Percentiles rank a stretch among this genome's conserved stretches.
Evolutionary conservation across 257 asterid genomes (phyloP).

Genomic region (Penstemon newberryi): DNA sequence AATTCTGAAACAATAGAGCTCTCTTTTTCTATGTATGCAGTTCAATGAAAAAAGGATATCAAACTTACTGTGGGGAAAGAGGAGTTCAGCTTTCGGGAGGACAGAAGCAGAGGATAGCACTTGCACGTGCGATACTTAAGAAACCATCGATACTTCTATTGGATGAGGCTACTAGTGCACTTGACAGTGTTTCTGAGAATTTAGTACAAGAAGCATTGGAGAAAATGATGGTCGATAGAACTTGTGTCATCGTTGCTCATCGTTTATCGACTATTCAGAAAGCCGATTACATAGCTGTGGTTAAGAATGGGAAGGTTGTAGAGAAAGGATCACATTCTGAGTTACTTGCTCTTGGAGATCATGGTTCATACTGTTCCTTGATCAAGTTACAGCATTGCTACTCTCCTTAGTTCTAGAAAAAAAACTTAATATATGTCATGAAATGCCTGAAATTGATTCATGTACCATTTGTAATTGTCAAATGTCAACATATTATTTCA

Average conservation of each 20-base stretch:
- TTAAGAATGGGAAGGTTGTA: constrained; percentile 45
- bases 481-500: too few relatives aligned
- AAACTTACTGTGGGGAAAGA: constrained; percentile 52
- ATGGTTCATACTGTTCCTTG: constrained; percentile 42
- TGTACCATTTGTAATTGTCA: too few relatives aligned
- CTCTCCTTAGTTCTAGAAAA: constrained; percentile 9
- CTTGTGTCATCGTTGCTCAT: constrained; percentile 53
- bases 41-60: constrained; percentile 54
- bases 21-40: constrained; percentile 9
- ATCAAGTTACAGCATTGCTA: constrained; percentile 41
- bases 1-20: not conserved
- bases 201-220: constrained; percentile 58
- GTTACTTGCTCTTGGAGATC: constrained; percentile 41
- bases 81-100: constrained; percentile 65
- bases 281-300: constrained; percentile 42
- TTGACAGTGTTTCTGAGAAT: constrained; percentile 46
- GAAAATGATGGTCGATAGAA: constrained; percentile 53
- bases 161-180: constrained; percentile 60
- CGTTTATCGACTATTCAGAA: constrained; percentile 50
- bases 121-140: constrained; percentile 51
- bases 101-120: constrained; percentile 58
- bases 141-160: constrained; percentile 49
- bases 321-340: constrained; percentile 49
- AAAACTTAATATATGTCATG: too few relatives aligned
- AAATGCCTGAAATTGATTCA: too few relatives aligned